Percentiles rank a stretch among this genome's conserved stretches.
Evolutionary conservation across 31 red algal species (phyloP).

Genomic region (Asparagopsis taxiformis): DNA sequence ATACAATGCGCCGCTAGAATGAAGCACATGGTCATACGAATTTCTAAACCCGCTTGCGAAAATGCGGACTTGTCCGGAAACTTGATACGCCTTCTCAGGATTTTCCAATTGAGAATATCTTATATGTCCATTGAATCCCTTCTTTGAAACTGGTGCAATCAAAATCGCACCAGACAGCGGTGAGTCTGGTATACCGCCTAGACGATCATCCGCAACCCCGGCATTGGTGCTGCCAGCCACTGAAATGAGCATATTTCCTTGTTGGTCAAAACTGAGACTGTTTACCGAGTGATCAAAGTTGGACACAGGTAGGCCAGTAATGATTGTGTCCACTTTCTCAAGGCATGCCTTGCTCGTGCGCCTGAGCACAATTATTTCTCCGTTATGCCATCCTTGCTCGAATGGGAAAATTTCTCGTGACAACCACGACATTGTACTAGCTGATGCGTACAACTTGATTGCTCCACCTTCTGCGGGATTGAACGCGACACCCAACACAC

Average conservation of each 20-base stretch:
- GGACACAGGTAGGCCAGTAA: conserved; percentile 73
- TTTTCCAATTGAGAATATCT: conserved; percentile 43
- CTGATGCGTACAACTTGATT: conserved; percentile 42
- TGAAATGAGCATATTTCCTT: conserved; percentile 58
- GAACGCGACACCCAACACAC: conserved; percentile 69
- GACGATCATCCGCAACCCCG: conserved; percentile 44
- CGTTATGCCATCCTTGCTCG: conserved; percentile 64
- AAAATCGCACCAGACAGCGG: conserved; percentile 61
- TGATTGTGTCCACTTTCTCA: conserved; percentile 20
- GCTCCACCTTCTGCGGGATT: conserved; percentile 52
- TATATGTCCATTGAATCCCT: conserved; percentile 56
- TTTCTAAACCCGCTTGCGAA: conserved; percentile 63
- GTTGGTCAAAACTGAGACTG: conserved; percentile 52
- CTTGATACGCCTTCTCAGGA: conserved; percentile 40
- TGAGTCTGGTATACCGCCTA: conserved; percentile 84
- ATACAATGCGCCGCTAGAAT: conserved; percentile 63
- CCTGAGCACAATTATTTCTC: conserved; percentile 40
- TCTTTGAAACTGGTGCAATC: conserved; percentile 29
- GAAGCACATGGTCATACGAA: conserved; percentile 45
- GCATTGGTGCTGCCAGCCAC: conserved; percentile 68
- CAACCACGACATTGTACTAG: conserved; percentile 61
- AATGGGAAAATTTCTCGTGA: conserved; percentile 43
- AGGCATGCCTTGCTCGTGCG: conserved; percentile 35
- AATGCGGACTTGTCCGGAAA: conserved; percentile 37
- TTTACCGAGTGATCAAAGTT: conserved; percentile 86